Evolutionary conservation across 2,329 filamentous ascomycete genomes (phyloP).

Genomic region (Fusarium keratoplasticum): DNA sequence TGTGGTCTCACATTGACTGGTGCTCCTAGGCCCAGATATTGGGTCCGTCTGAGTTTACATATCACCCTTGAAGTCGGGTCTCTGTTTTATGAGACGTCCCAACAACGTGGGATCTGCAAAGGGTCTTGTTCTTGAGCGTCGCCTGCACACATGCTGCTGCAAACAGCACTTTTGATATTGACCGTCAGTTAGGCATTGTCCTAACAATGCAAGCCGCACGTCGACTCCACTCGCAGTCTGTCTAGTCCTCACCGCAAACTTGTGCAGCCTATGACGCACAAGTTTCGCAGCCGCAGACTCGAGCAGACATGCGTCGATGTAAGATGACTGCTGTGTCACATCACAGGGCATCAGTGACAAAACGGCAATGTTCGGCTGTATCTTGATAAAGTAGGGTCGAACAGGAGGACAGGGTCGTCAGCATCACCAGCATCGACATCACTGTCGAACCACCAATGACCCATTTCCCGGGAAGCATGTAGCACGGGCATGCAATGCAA

Average conservation of each 20-base stretch:
- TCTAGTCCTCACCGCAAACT: slow-evolving; percentile 33
- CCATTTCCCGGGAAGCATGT: slow-evolving; percentile 20
- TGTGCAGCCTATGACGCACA: slow-evolving; percentile 12
- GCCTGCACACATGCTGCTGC: background rate
- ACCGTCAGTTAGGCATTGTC: background rate
- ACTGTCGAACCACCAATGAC: slow-evolving; percentile 33
- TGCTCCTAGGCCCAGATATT: background rate
- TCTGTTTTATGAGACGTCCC: background rate
- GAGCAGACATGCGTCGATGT: background rate
- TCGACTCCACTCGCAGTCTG: background rate
- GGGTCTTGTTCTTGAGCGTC: background rate
- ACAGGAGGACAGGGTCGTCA: background rate
- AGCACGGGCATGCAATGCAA: slow-evolving; percentile 11
- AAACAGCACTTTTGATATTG: slow-evolving; percentile 19
- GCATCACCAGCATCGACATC: slow-evolving; percentile 20
- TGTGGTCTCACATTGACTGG: background rate
- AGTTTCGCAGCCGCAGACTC: slow-evolving; percentile 9
- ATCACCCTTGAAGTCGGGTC: background rate
- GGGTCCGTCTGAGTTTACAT: background rate
- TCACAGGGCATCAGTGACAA: background rate
- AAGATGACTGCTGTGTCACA: slow-evolving; percentile 5
- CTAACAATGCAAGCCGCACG: background rate
- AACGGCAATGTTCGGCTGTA: slow-evolving; percentile 2
- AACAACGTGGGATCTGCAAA: background rate
- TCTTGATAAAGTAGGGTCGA: background rate